These are phyloP conservation scores for Xylariaceae sp. DNA, from an alignment of 2,329 filamentous ascomycete species.

Conservation along the genomic window DNA sequence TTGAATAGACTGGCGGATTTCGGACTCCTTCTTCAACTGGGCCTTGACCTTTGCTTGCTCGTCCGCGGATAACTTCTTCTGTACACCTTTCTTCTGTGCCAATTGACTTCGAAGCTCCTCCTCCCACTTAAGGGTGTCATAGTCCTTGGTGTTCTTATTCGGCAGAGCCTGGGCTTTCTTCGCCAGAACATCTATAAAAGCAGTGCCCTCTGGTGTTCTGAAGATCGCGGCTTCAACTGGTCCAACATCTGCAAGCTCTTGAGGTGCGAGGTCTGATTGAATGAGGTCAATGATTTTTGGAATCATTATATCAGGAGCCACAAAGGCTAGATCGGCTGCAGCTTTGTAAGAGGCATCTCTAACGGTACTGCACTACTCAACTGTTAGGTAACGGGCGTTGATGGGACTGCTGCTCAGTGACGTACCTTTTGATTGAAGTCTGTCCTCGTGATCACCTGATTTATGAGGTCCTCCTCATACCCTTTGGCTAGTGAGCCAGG, in stretches of 20 bases:
- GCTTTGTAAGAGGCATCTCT: conserved; percentile 75
- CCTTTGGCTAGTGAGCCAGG: conserved; percentile 72
- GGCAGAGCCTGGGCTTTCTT: conserved; percentile 70
- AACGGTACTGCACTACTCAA: conserved; percentile 35
- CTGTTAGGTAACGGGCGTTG: conserved; percentile 9
- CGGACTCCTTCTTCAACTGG: conserved; percentile 81
- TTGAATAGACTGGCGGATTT: conserved; percentile 70
- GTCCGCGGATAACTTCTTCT: conserved; percentile 86
- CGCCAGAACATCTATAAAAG: conserved; percentile 85
- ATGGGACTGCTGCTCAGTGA: not conserved
- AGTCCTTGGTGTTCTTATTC: conserved; percentile 90
- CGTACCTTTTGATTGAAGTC: conserved; percentile 31
- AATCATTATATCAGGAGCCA: conserved; percentile 79
- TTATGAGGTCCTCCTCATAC: conserved; percentile 60
- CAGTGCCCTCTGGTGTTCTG: conserved; percentile 80
- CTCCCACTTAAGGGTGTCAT: conserved; percentile 96
- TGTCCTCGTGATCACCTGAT: conserved; percentile 61
- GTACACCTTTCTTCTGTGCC: conserved; percentile 86
- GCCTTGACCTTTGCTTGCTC: conserved; percentile 87
- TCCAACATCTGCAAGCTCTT: conserved; percentile 67
- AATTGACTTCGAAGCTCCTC: conserved; percentile 82
- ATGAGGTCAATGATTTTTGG: conserved; percentile 73
- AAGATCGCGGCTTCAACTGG: conserved; percentile 91
- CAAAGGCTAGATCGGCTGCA: conserved; percentile 87
- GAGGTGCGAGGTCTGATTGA: conserved; percentile 64